A percentile compares a stretch with the other conserved stretches of the same genome.
phyloP scores from a whole-genome alignment of 441 rosid species.

The Jatropha podagrica region DNA sequence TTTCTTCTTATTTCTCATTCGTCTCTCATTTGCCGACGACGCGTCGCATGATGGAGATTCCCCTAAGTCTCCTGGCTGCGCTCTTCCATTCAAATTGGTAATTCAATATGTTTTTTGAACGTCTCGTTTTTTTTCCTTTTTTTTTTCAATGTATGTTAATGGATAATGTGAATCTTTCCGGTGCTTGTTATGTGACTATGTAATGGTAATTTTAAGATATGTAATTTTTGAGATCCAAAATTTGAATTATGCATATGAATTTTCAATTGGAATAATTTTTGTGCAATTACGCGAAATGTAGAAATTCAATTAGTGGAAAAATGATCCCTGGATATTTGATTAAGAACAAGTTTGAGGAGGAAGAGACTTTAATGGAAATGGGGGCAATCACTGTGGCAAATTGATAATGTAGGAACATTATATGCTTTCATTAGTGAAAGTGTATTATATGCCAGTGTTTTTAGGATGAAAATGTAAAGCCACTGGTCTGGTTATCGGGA shows the following conservation, averaged over 20 bases:
- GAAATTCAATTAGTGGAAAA: not conserved
- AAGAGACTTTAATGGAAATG: not conserved
- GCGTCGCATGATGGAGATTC: conserved; percentile 20
- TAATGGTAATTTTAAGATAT: not conserved
- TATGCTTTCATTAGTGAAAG: not conserved
- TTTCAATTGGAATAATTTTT: not conserved
- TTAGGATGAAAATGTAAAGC: not conserved
- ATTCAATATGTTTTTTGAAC: not conserved
- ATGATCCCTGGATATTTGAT: not conserved
- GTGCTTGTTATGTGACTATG: not conserved
- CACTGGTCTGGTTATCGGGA: not conserved
- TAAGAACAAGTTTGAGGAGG: not conserved
- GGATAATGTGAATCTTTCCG: not conserved
- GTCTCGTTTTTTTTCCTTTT: not conserved
- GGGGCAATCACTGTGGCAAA: not conserved
- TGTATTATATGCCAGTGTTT: not conserved
- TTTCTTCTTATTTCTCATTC: conserved; percentile 3
- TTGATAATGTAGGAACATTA: too few relatives aligned
- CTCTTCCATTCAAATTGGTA: conserved; percentile 25
- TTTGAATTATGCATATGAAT: not conserved
- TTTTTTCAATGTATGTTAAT: not conserved
- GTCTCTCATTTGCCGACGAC: conserved; percentile 20
- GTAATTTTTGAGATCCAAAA: not conserved
- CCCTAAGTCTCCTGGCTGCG: conserved; percentile 27
- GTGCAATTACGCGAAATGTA: not conserved